phyloP scores from a whole-genome alignment of 2,329 filamentous ascomycete genomes.

The Fragosphaeria purpurea region DNA sequence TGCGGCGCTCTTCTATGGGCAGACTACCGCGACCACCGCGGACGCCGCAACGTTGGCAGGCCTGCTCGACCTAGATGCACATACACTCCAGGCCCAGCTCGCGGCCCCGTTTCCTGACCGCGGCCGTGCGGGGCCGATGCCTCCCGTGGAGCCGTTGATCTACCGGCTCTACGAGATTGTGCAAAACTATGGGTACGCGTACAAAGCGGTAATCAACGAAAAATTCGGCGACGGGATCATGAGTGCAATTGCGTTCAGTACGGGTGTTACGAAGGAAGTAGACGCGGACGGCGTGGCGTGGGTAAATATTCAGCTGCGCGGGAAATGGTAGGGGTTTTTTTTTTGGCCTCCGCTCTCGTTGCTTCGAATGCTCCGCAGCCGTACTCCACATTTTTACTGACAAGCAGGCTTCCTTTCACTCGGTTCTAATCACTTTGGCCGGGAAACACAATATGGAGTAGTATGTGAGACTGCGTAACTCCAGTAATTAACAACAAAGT shows the following conservation, averaged over 20 bases:
- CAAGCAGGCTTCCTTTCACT: conserved; percentile 26
- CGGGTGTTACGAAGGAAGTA: conserved; percentile 86
- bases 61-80: conserved; percentile 40
- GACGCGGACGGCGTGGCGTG: conserved; percentile 72
- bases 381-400: conserved; percentile 4
- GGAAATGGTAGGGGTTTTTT: conserved; percentile 59
- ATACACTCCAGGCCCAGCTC: conserved; percentile 44
- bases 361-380: not conserved
- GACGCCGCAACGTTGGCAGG: conserved; percentile 51
- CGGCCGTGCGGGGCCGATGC: conserved; percentile 71
- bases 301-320: conserved; percentile 74
- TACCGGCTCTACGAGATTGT: conserved; percentile 91
- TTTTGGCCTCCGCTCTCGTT: not conserved
- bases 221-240: conserved; percentile 94
- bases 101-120: conserved; percentile 64
- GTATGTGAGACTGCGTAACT: no score
- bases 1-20: conserved; percentile 83
- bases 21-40: conserved; percentile 39
- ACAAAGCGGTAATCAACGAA: conserved; percentile 91
- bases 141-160: conserved; percentile 74
- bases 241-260: conserved; percentile 88
- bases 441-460: no score
- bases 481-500: no score
- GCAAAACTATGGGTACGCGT: conserved; percentile 93
- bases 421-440: conserved; percentile 18